Base-by-base conservation (phyloP, 1,284 basidiomycete genomes). In the Tylopilus sp. region DNA sequence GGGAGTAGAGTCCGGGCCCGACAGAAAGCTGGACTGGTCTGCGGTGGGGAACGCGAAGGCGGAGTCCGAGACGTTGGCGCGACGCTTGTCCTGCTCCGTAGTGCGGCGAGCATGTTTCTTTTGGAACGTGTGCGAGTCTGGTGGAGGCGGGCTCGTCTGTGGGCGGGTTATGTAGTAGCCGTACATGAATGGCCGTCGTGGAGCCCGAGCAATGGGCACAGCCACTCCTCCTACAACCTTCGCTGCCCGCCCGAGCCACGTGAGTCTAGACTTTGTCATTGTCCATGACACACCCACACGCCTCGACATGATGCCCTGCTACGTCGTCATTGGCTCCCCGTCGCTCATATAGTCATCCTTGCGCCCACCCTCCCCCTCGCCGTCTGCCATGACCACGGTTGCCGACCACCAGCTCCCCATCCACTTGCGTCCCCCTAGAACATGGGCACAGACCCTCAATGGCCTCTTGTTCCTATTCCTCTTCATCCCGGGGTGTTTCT, bases 401-500 rank as follows among this genome's bases (percentile, higher is more conserved):
- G 18, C 34, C 30, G 29, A 44, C 15, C 50, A 84, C 66, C 71
- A 73, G 10, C 64, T 85, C 15, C 81, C 83, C 17, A 85, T 91
- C 51, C 59, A 71, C 36, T 61, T 72, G 44, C 79, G 90, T 20
- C 83, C 83, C 5, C 70, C 75, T 4, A 70, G 68, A 53, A 70
- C 80, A 48, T 85, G 83, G 77, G 55, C 63, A 33, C 78, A 80
- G 60, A 71, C 70, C 7, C 59, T 82, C 31, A 68, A 77, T 34
- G 81, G 76, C 39, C 48, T 81, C 12, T 57, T 79, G 18, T 88
- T 84, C 63, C 66, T 73, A 21, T 33, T 85, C 35, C 57, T 87
- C 26, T 93, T 92, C 74, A 71, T 82, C 58, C 57, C 79, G 4
- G 89, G 78, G 4, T 83, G 83, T 59, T 53, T 90, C 35, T 80